phyloP scores from a whole-genome alignment of 345 rosid genomes.

The Boechera retrofracta region DNA sequence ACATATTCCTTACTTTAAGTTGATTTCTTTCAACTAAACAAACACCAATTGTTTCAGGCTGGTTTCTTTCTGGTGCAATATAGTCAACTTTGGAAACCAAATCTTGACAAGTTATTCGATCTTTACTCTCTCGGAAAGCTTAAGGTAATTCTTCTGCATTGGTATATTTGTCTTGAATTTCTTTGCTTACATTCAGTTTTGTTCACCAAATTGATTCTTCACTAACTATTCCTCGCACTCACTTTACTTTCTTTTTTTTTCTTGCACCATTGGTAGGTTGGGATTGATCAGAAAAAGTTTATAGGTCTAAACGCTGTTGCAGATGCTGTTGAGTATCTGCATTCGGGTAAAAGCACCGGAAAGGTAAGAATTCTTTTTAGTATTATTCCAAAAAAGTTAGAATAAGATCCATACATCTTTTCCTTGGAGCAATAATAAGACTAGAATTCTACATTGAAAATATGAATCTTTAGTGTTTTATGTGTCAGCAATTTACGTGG shows the following conservation, averaged over 20 bases:
- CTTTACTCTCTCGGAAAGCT: slow-evolving; percentile 84
- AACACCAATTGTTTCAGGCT: slow-evolving; percentile 56
- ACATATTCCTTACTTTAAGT: not conserved
- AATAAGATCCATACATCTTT: not conserved
- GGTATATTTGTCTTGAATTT: not conserved
- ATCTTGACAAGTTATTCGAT: slow-evolving; percentile 65
- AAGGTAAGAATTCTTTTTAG: slow-evolving; percentile 55
- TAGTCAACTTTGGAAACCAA: slow-evolving; percentile 77
- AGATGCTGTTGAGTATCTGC: slow-evolving; percentile 96
- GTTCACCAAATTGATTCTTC: slow-evolving; percentile 2
- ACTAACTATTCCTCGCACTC: not conserved
- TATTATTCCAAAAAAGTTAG: not conserved
- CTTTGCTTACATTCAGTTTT: not conserved
- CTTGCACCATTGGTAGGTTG: slow-evolving; percentile 51
- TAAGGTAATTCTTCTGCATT: slow-evolving; percentile 56
- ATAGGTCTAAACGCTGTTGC: slow-evolving; percentile 68
- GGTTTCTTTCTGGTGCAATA: slow-evolving; percentile 90
- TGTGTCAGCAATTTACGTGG: not conserved
- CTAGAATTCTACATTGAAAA: not conserved
- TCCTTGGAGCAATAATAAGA: not conserved
- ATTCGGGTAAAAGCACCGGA: slow-evolving; percentile 95
- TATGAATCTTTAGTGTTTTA: not conserved
- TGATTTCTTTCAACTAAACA: not conserved
- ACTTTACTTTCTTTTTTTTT: not conserved
- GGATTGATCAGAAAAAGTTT: slow-evolving; percentile 74